Evolutionary conservation across 2,329 filamentous ascomycete species (phyloP).

Genomic region (Diaporthe helianthi): DNA sequence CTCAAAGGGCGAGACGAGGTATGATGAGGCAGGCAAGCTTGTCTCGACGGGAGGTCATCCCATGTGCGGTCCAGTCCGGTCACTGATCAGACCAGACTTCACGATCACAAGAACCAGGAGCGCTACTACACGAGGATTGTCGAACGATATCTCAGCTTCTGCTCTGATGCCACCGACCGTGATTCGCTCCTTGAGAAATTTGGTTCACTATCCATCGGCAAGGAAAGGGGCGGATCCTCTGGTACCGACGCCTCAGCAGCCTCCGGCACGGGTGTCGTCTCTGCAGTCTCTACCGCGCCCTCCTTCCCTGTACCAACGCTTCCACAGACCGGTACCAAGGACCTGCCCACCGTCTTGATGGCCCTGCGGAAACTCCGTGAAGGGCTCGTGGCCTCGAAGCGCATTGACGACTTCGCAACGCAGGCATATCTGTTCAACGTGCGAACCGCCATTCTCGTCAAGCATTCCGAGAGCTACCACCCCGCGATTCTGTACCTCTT

Average conservation of each 20-base stretch:
- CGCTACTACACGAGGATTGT: constrained; percentile 87
- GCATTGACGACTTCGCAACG: constrained; percentile 82
- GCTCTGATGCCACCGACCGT: constrained; percentile 73
- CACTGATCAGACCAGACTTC: constrained; percentile 57
- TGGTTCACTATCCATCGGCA: constrained; percentile 62
- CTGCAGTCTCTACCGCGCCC: constrained; percentile 32
- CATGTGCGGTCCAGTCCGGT: not conserved
- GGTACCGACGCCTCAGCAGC: constrained; percentile 35
- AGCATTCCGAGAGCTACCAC: constrained; percentile 87
- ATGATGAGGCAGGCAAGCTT: constrained; percentile 39
- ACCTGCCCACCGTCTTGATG: constrained; percentile 77
- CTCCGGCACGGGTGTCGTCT: not conserved
- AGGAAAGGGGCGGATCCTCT: constrained; percentile 27
- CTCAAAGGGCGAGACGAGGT: constrained; percentile 91
- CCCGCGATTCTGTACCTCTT: constrained; percentile 85
- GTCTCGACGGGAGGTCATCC: constrained; percentile 1
- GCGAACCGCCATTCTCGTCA: constrained; percentile 79
- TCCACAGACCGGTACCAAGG: constrained; percentile 56
- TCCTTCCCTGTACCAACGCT: constrained; percentile 28
- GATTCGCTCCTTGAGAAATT: constrained; percentile 80
- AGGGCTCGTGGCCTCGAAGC: constrained; percentile 80
- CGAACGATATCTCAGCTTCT: constrained; percentile 88
- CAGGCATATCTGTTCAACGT: constrained; percentile 92
- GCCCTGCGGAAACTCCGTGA: constrained; percentile 93
- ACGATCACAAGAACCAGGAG: constrained; percentile 81